Percentiles rank a stretch among this genome's conserved stretches.
These are phyloP conservation scores for Allantophomopsis cytisporea DNA, from an alignment of 2,329 filamentous ascomycete species.

Conservation along the genomic window DNA sequence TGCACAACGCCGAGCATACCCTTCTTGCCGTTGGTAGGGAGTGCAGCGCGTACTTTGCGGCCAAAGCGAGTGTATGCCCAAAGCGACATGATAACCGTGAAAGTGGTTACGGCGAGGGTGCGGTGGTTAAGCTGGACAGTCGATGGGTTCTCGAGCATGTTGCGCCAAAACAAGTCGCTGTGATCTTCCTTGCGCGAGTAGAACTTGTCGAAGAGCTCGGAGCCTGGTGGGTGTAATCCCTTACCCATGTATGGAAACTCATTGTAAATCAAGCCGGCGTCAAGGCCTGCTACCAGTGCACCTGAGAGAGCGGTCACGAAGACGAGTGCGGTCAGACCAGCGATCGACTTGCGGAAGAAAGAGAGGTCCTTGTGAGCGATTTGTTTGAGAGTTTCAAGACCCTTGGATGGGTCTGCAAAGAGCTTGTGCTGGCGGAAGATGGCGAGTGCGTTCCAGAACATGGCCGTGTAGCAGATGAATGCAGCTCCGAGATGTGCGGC, in stretches of 20 bases:
- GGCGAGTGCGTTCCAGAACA: conserved; percentile 79
- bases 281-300: conserved; percentile 83
- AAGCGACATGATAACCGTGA: conserved; percentile 65
- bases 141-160: conserved; percentile 93
- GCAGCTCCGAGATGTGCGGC: conserved; percentile 82
- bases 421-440: conserved; percentile 69
- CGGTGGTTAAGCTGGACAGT: conserved; percentile 94
- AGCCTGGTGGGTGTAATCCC: conserved; percentile 65
- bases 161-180: conserved; percentile 88
- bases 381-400: conserved; percentile 42
- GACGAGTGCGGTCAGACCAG: conserved; percentile 59
- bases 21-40: conserved; percentile 51
- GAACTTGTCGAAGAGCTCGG: conserved; percentile 74
- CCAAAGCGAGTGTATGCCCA: conserved; percentile 69
- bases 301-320: conserved; percentile 91
- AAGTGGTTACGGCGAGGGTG: conserved; percentile 80
- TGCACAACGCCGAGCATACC: conserved; percentile 72
- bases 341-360: conserved; percentile 60
- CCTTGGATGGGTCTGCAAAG: conserved; percentile 50
- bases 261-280: conserved; percentile 96
- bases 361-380: conserved; percentile 56
- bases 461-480: conserved; percentile 86
- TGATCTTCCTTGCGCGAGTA: conserved; percentile 69
- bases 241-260: conserved; percentile 94
- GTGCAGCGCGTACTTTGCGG: conserved; percentile 33